Evolutionary conservation across 2,329 filamentous ascomycete genomes (phyloP), one percentile per base, ranked within the genome.

Genomic region (Cladosporium austrohemisphaericum): DNA sequence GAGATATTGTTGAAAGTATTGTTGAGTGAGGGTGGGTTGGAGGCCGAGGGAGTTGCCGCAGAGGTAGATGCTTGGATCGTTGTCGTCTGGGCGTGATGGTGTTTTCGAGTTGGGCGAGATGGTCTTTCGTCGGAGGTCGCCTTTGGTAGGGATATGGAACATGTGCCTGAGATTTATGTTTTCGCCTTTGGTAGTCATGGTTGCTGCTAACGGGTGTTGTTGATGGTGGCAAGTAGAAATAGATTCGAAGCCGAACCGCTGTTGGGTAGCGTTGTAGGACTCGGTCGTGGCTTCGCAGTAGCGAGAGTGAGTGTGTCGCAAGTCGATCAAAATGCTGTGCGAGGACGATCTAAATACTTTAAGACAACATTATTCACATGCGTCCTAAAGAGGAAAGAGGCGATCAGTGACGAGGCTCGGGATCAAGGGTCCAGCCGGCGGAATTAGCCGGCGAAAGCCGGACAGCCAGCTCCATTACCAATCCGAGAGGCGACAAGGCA

Each of bases 11-110:
- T 83, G 74, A 54, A 95, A 71, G 54, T 88, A 83, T 13, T 76
- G 71, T 14, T 78, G 74, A 0, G 84, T 83, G 11, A 78, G 78
- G 54, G 79, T 81, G 36, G 91, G 89, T 66, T 95, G 90, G 3
- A 92, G 79, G 29, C 90, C 90, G 1, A 95, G 78, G 0, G 89
- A 95, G 71, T 95, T 95, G 50, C 91, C 91, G 57, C 89, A 92
- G 55, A 96, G 83, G 68, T 95, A 96, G 52, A 88, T 84, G 52
- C 77, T 79, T 40, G 72, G 70, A 22, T 74, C 70, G 22, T 60
- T 37, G 20, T 58, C 53, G 28, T 54, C 47, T 6, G 29, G 23
- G 13, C 28, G 35, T 19, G 20, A 6, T 44, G 20, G 22, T 40
- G 13, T 23, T 36, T 13, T 25, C 22, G 5, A 41, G 23, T 9